Percentiles rank a stretch among this genome's conserved stretches.
These are phyloP conservation scores for Pogostemon cablin DNA, from an alignment of 257 asterid genomes.

Conservation along the genomic window DNA sequence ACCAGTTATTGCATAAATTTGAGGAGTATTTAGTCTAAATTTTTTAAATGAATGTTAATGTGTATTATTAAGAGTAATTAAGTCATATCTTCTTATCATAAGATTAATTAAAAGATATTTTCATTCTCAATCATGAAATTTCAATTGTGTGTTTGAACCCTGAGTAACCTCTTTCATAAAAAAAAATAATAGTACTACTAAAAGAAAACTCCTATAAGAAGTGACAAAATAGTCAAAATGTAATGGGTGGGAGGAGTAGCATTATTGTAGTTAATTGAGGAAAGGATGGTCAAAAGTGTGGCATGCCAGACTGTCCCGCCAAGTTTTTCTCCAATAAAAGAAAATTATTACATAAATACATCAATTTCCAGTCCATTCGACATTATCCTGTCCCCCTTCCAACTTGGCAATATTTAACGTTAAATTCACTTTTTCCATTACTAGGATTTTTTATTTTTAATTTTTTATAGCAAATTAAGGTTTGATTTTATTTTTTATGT, in stretches of 20 bases:
- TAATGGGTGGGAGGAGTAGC: conserved; percentile 30
- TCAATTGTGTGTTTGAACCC: no score
- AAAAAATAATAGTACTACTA: no score
- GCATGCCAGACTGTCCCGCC: conserved; percentile 74
- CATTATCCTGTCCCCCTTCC: conserved; percentile 34
- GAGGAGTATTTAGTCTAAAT: no score
- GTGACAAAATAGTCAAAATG: conserved; percentile 12
- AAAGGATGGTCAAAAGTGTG: conserved; percentile 32
- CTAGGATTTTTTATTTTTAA: neutral
- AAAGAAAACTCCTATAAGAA: neutral
- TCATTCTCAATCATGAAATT: no score
- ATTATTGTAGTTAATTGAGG: conserved; percentile 39
- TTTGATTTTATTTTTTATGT: no score
- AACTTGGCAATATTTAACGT: conserved; percentile 38
- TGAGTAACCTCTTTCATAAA: no score
- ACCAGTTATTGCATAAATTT: no score
- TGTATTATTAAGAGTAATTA: no score
- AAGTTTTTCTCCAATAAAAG: conserved; percentile 30
- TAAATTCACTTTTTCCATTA: conserved; percentile 19
- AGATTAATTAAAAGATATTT: no score
- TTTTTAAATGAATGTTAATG: no score
- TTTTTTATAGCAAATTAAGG: neutral
- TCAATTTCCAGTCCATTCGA: conserved; percentile 29
- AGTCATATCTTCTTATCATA: no score
- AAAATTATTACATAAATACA: conserved; percentile 29